Conservation (phyloP, 2,329 filamentous ascomycete genomes). For the Colletotrichum tropicale region DNA sequence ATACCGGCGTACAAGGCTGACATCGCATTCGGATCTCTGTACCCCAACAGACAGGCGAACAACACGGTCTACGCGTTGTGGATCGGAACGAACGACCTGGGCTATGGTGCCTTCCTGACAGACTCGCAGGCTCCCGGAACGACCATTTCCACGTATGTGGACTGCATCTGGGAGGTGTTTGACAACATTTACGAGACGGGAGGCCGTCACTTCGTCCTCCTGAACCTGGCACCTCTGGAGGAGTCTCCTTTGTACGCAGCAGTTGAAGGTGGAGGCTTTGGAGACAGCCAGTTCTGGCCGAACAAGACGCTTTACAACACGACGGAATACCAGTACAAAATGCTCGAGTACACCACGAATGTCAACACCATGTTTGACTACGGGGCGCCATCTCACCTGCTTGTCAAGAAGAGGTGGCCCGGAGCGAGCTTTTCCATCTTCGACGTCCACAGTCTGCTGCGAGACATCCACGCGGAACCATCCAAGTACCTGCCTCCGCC, state of each 20-base stretch:
- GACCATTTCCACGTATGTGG: conserved; percentile 67
- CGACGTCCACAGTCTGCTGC: conserved; percentile 68
- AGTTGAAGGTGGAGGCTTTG: conserved; percentile 44
- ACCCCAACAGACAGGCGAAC: conserved; percentile 47
- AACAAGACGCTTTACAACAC: conserved; percentile 51
- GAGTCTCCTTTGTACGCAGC: conserved; percentile 69
- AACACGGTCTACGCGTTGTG: conserved; percentile 77
- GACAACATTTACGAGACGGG: conserved; percentile 69
- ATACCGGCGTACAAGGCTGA: conserved; percentile 62
- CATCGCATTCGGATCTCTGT: conserved; percentile 43
- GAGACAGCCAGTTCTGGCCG: conserved; percentile 49
- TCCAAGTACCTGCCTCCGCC: conserved; percentile 65
- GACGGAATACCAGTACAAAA: conserved; percentile 49
- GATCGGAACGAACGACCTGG: conserved; percentile 85
- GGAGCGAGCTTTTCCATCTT: conserved; percentile 69
- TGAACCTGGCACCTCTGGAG: conserved; percentile 72
- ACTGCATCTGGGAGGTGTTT: conserved; percentile 70
- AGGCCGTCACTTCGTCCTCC: conserved; percentile 72
- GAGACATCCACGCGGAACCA: conserved; percentile 69
- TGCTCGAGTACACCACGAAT: conserved; percentile 49
- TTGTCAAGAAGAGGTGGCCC: conserved; percentile 52
- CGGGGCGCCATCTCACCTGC: conserved; percentile 50
- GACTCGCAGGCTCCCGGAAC: conserved; percentile 65
- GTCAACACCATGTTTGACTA: conserved; percentile 56
- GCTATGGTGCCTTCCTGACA: conserved; percentile 67